Evolutionary conservation across 169 alveolate genomes (phyloP).

Genomic region (Eimeria maxima): DNA sequence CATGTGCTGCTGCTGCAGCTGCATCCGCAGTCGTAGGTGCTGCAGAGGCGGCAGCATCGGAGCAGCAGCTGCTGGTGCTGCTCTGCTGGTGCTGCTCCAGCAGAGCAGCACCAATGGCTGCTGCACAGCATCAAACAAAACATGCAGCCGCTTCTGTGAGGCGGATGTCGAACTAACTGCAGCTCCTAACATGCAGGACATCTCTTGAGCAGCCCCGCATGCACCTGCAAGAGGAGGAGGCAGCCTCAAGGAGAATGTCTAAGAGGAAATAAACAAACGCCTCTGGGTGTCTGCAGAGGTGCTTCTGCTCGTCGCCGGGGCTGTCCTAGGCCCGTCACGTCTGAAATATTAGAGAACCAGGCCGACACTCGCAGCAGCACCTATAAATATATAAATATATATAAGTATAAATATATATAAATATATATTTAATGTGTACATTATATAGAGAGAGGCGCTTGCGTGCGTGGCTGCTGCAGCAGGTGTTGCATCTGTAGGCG

Average conservation of each 20-base stretch:
- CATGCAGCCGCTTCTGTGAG: no score
- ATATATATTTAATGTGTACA: background rate
- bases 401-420: no score
- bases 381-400: no score
- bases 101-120: no score
- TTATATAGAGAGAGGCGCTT: no score
- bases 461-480: background rate
- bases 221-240: background rate
- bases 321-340: background rate
- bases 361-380: background rate
- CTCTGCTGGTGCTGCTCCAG: background rate
- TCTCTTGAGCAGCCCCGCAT: background rate
- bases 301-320: background rate
- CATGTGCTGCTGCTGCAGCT: no score
- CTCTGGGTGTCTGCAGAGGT: background rate
- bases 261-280: background rate
- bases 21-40: constrained; percentile 15
- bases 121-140: no score
- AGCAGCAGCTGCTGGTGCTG: background rate
- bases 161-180: background rate
- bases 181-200: background rate
- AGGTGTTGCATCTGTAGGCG: background rate
- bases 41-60: background rate
- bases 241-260: background rate
- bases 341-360: background rate